Percentiles rank a stretch among this genome's conserved stretches.
phyloP scores from a whole-genome alignment of 306 rosid genomes.

The Psophocarpus tetragonolobus region DNA sequence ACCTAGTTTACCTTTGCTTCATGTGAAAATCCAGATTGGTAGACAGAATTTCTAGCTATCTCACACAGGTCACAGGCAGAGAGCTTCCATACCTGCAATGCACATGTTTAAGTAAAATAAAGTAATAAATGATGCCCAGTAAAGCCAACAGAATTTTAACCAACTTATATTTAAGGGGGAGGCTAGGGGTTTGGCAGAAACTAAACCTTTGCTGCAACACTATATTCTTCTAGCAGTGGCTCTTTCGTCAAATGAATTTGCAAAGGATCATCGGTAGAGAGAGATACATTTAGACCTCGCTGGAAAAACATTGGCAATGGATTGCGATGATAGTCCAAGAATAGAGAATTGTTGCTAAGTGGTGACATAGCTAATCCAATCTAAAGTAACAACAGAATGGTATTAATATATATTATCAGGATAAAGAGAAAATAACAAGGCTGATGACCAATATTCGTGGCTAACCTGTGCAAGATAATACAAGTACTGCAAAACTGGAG shows the following conservation, averaged over 20 bases:
- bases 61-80: slow-evolving; percentile 85
- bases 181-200: background rate
- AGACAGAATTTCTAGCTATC: slow-evolving; percentile 86
- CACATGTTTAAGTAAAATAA: background rate
- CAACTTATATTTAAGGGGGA: background rate
- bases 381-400: slow-evolving; percentile 41
- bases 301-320: slow-evolving; percentile 86
- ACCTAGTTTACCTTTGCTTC: slow-evolving; percentile 61
- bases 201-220: slow-evolving; percentile 54
- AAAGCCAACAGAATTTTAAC: slow-evolving; percentile 25
- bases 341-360: slow-evolving; percentile 84
- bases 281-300: slow-evolving; percentile 82
- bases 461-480: slow-evolving; percentile 88
- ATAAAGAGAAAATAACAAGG: slow-evolving; percentile 14
- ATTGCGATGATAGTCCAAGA: slow-evolving; percentile 81
- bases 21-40: slow-evolving; percentile 91
- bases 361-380: slow-evolving; percentile 82
- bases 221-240: slow-evolving; percentile 54
- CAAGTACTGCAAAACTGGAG: slow-evolving; percentile 83
- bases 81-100: slow-evolving; percentile 82
- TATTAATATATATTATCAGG: slow-evolving; percentile 11
- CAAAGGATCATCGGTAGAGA: slow-evolving; percentile 80
- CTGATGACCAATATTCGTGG: slow-evolving; percentile 16
- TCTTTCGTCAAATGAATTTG: slow-evolving; percentile 59
- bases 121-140: background rate